phyloP scores from a whole-genome alignment of 768 basidiomycete genomes.

The Omphalotus guepiniiformis region DNA sequence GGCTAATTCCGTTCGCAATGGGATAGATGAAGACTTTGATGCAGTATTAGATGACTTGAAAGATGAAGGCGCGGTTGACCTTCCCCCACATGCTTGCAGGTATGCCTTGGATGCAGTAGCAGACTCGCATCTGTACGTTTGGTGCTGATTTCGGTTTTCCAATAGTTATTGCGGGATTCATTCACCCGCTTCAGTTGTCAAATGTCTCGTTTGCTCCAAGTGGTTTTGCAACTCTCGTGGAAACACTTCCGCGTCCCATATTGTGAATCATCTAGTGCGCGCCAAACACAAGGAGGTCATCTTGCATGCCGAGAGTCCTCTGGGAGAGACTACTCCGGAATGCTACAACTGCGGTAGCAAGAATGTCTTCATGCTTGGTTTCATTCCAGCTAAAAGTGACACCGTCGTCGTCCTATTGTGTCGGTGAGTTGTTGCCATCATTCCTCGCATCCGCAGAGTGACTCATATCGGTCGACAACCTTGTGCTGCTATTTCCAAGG shows the following conservation, averaged over 20 bases:
- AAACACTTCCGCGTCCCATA: conserved; percentile 97
- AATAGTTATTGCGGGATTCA: conserved; percentile 96
- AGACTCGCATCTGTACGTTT: conserved; percentile 6
- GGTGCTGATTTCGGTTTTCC: conserved; percentile 4
- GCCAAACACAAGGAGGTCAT: conserved; percentile 99
- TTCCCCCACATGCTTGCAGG: conserved; percentile 97
- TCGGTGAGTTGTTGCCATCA: conserved; percentile 66
- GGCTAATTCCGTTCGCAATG: conserved; percentile 26
- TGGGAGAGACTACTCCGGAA: conserved; percentile 97
- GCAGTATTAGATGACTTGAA: conserved; percentile 86
- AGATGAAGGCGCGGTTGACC: conserved; percentile 71
- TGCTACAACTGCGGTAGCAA: conserved; percentile 99
- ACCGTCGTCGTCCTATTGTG: conserved; percentile 97
- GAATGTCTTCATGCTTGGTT: conserved; percentile 99
- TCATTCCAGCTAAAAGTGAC: conserved; percentile 98
- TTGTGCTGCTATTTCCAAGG: conserved; percentile 94
- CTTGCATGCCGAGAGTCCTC: conserved; percentile 88
- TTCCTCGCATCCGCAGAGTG: conserved; percentile 7
- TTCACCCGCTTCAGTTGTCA: conserved; percentile 94
- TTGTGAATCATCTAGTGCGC: conserved; percentile 98
- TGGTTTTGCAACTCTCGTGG: conserved; percentile 99
- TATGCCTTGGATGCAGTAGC: conserved; percentile 31
- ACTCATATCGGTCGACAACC: conserved; percentile 79
- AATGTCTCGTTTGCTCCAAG: conserved; percentile 86
- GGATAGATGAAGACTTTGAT: conserved; percentile 82